A percentile compares a stretch with the other conserved stretches of the same genome.
Conservation (phyloP, 116 monocot species). For the Phalaenopsis hybrid region DNA sequence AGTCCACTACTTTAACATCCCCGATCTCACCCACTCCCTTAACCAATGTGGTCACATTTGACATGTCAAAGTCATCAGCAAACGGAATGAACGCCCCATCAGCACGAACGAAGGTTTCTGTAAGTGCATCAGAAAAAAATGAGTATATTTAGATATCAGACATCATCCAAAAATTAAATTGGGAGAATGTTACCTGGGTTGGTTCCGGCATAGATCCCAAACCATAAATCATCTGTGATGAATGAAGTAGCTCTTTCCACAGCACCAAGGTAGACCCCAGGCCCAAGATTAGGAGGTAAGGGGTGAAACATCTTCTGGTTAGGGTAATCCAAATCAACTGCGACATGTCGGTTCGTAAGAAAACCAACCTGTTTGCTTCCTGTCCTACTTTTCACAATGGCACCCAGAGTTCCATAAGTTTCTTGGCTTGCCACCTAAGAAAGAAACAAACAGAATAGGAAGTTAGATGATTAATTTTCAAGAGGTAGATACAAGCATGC, state of each 20-base stretch:
- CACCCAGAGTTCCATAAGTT: slow-evolving; percentile 66
- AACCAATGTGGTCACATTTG: slow-evolving; percentile 47
- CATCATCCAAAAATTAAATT: not conserved
- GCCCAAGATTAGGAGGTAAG: slow-evolving; percentile 66
- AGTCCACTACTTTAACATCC: slow-evolving; percentile 55
- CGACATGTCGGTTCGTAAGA: slow-evolving; percentile 67
- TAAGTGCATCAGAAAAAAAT: slow-evolving; percentile 11
- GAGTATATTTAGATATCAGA: not conserved
- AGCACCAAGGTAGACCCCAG: slow-evolving; percentile 68
- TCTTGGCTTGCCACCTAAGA: slow-evolving; percentile 63
- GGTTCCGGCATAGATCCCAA: slow-evolving; percentile 70
- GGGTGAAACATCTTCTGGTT: slow-evolving; percentile 83
- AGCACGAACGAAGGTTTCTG: slow-evolving; percentile 77
- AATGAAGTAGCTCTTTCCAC: slow-evolving; percentile 75
- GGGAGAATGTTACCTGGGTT: slow-evolving; percentile 50
- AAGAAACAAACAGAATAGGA: not conserved
- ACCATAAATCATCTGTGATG: slow-evolving; percentile 74
- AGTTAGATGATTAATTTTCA: too few relatives aligned
- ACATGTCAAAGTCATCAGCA: slow-evolving; percentile 53
- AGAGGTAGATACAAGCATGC: too few relatives aligned
- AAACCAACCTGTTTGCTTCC: slow-evolving; percentile 75
- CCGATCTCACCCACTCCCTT: slow-evolving; percentile 62
- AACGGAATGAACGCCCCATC: slow-evolving; percentile 75
- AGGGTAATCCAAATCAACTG: slow-evolving; percentile 72
- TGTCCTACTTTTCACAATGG: slow-evolving; percentile 54